Evolutionary conservation across 176 grass and related monocot species (phyloP).

Genomic region (Zoysia japonica): DNA sequence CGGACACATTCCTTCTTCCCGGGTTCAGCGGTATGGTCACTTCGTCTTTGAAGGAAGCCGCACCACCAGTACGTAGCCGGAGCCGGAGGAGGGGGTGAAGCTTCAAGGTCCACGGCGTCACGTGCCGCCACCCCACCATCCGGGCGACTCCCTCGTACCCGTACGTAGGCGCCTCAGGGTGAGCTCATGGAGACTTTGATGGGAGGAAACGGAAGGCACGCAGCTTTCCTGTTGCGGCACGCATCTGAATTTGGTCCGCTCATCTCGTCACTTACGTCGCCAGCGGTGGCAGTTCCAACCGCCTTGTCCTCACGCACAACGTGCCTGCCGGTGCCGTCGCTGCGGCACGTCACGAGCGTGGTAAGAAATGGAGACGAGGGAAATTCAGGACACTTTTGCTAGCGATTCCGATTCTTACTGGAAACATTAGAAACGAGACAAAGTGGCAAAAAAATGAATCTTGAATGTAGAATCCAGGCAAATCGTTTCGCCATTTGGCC

Average conservation of each 20-base stretch:
- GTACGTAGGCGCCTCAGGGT: neutral
- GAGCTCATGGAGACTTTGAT: neutral
- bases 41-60: neutral
- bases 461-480: too few species aligned
- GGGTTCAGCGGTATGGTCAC: neutral
- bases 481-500: too few species aligned
- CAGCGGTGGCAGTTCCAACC: conserved; percentile 28
- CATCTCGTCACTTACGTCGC: neutral
- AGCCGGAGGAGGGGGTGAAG: neutral
- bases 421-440: too few species aligned
- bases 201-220: neutral
- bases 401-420: too few species aligned
- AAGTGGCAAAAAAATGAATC: too few species aligned
- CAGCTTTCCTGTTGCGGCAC: conserved; percentile 14
- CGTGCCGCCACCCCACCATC: neutral
- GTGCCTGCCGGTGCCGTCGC: neutral
- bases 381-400: too few species aligned
- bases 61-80: neutral
- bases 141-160: neutral
- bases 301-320: conserved; percentile 41
- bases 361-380: too few species aligned
- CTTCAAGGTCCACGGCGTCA: conserved; percentile 17
- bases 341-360: too few species aligned
- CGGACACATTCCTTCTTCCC: neutral
- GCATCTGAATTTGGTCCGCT: neutral